A percentile compares a stretch with the other conserved stretches of the same genome.
These are phyloP conservation scores for Neopestalotiopsis sp. DNA, from an alignment of 2,329 filamentous ascomycete species.

Conservation along the genomic window DNA sequence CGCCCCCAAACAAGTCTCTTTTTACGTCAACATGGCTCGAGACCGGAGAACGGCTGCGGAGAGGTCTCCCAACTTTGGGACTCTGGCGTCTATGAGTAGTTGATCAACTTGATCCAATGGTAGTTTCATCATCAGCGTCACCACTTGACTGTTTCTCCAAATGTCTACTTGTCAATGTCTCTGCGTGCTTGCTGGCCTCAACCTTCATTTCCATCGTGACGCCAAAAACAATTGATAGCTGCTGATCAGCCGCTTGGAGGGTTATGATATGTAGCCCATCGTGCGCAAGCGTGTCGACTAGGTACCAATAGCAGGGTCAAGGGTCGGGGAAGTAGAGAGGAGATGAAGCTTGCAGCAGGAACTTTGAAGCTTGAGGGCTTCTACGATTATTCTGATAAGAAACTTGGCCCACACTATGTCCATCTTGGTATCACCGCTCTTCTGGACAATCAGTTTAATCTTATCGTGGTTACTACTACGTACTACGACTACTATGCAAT, in stretches of 20 bases:
- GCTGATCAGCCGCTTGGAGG: not conserved
- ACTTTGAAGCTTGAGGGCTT: not conserved
- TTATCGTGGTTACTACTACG: not conserved
- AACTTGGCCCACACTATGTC: not conserved
- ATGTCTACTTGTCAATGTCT: not conserved
- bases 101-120: not conserved
- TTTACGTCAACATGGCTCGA: not conserved
- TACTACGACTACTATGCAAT: not conserved
- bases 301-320: conserved; percentile 1
- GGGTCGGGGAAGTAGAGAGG: not conserved
- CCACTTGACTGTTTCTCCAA: not conserved
- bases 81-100: not conserved
- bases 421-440: not conserved
- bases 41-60: not conserved
- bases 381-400: not conserved
- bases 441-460: not conserved
- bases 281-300: not conserved
- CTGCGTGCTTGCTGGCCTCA: not conserved
- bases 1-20: not conserved
- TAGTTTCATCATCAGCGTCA: not conserved
- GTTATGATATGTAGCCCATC: not conserved
- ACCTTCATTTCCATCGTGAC: not conserved
- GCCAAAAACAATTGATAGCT: not conserved
- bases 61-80: not conserved
- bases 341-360: not conserved